A percentile compares a stretch with the other conserved stretches of the same genome.
These are phyloP conservation scores for Fonsecaea monophora DNA, from an alignment of 2,329 filamentous ascomycete genomes.

Conservation along the genomic window DNA sequence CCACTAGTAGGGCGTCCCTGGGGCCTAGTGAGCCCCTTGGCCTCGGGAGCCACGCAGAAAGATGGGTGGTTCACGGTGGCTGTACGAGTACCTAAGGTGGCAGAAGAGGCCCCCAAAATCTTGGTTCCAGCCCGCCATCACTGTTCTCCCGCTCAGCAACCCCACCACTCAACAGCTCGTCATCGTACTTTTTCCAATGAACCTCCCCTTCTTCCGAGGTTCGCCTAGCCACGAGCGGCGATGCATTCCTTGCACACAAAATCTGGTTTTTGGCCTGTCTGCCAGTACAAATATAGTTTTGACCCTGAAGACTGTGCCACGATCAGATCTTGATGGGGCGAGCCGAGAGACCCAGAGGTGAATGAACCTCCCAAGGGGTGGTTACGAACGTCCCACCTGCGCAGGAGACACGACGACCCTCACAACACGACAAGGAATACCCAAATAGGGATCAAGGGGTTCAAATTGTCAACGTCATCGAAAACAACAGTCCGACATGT, in stretches of 20 bases:
- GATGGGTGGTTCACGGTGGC: background rate
- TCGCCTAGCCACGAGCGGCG: constrained; percentile 21
- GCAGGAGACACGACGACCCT: background rate
- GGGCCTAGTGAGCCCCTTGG: background rate
- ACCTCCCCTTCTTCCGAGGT: constrained; percentile 24
- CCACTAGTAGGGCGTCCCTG: constrained; percentile 11
- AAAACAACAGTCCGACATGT: background rate
- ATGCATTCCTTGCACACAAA: background rate
- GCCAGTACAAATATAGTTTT: constrained; percentile 6
- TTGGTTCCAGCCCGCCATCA: constrained; percentile 14
- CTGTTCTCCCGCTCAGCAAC: background rate
- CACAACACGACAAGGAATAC: constrained; percentile 2
- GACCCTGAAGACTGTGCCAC: constrained; percentile 13
- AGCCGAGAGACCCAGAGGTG: constrained; percentile 4
- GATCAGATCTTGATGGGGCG: constrained; percentile 17
- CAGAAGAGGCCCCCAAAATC: constrained; percentile 19
- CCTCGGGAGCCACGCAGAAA: background rate
- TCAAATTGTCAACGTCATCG: constrained; percentile 15
- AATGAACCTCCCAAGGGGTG: background rate
- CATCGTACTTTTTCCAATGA: background rate
- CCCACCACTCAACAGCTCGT: background rate
- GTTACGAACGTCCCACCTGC: constrained; percentile 5
- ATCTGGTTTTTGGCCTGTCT: constrained; percentile 15
- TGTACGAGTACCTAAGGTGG: background rate
- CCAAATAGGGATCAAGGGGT: background rate